These are phyloP conservation scores for Streptanthus diversifolius DNA, from an alignment of 345 rosid genomes.

Conservation along the genomic window DNA sequence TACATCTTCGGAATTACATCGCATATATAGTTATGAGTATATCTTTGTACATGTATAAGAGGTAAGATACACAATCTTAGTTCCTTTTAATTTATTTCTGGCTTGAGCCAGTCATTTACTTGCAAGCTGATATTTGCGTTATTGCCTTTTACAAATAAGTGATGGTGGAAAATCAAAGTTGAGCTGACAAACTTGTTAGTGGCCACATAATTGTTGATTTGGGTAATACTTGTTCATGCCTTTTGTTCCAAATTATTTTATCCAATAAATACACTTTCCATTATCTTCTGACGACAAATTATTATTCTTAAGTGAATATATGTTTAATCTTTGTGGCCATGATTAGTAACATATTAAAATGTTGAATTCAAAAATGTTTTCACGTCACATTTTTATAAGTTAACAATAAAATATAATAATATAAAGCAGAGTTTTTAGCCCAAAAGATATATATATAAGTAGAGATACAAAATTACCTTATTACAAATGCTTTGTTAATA, in stretches of 20 bases:
- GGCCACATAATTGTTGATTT: conserved; percentile 18
- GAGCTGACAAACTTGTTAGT: conserved; percentile 23
- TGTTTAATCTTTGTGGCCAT: background rate
- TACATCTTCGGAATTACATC: background rate
- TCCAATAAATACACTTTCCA: background rate
- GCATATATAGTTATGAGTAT: conserved; percentile 8
- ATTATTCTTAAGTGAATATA: background rate
- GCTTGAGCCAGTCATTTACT: conserved; percentile 11
- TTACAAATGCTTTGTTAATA: background rate
- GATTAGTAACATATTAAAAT: background rate
- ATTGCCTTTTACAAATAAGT: conserved; percentile 2
- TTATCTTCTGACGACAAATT: background rate
- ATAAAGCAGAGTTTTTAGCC: too few relatives aligned
- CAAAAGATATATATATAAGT: too few relatives aligned
- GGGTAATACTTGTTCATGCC: background rate
- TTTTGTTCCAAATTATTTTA: background rate
- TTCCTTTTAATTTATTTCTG: background rate
- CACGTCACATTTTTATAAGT: background rate
- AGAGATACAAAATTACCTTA: background rate
- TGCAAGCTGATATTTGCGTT: conserved; percentile 1
- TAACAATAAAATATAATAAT: background rate
- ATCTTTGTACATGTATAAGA: conserved; percentile 17
- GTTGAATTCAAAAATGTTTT: background rate
- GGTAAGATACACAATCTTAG: background rate
- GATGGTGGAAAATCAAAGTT: conserved; percentile 5